phyloP scores from a whole-genome alignment of 2,329 filamentous ascomycete genomes.

The Talaromyces sp. region DNA sequence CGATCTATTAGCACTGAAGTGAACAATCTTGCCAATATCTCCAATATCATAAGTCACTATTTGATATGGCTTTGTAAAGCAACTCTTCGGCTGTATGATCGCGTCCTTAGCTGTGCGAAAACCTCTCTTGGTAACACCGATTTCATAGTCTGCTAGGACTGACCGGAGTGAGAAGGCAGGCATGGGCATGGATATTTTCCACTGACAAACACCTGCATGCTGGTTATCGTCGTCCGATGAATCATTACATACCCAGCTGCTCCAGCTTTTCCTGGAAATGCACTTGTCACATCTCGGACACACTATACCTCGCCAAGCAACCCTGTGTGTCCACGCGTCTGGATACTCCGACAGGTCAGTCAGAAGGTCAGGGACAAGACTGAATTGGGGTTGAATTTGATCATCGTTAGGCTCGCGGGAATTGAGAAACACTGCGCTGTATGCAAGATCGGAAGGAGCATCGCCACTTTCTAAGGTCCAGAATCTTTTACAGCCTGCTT shows the following conservation, averaged over 20 bases:
- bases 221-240: not conserved
- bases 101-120: constrained; percentile 24
- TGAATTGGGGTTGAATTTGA: constrained; percentile 34
- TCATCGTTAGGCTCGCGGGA: constrained; percentile 48
- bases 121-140: constrained; percentile 27
- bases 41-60: constrained; percentile 33
- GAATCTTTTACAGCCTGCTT: constrained; percentile 43
- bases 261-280: constrained; percentile 59
- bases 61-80: constrained; percentile 30
- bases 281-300: constrained; percentile 64
- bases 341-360: constrained; percentile 36
- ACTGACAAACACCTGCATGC: constrained; percentile 41
- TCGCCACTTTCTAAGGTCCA: constrained; percentile 42
- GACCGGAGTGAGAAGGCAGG: constrained; percentile 30
- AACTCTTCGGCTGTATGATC: constrained; percentile 29
- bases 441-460: constrained; percentile 40
- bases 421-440: constrained; percentile 57
- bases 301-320: constrained; percentile 61
- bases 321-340: constrained; percentile 46
- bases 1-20: constrained; percentile 55
- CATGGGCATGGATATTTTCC: constrained; percentile 36
- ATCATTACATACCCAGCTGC: constrained; percentile 56
- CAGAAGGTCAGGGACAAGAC: constrained; percentile 40
- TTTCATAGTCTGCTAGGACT: constrained; percentile 31
- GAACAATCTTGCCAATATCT: constrained; percentile 47